Evolutionary conservation across 768 basidiomycete species (phyloP), one percentile per base, ranked within the genome.

Genomic region (Lepiota brunneoincarnata): DNA sequence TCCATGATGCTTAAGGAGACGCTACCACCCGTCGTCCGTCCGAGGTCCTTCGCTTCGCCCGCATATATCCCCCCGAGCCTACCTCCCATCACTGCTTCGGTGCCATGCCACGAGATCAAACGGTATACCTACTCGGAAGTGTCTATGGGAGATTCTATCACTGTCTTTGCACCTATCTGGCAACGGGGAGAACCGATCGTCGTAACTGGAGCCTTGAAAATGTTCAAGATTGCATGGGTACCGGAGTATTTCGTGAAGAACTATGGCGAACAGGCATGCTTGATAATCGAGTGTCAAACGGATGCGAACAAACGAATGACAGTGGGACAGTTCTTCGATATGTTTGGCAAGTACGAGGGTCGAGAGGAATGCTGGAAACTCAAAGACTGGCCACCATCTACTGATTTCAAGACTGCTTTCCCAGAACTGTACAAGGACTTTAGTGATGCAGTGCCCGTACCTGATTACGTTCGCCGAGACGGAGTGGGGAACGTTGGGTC

Each of bases 361-460:
- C 73, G 83, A 48, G 72, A 62, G 18, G 76, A 80, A 26, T 85
- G 80, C 47, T 75, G 83, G 83, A 93, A 93, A 69, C 68, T 94
- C 57, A 93, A 92, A 87, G 95, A 98, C 70, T 98, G 95, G 94
- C 95, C 95, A 3, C 82, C 91, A 0, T 86, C 87, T 7, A 79
- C 82, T 2, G 93, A 96, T 58, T 96, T 98, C 72, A 86, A 85
- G 63, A 75, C 78, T 2, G 80, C 82, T 1, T 93, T 93, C 65
- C 95, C 94, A 0, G 86, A 87, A 49, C 73, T 97, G 10, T 98
- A 83, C 63, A 81, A 88, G 31, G 95, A 97, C 64, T 97, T 96
- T 65, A 83, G 79, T 58, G 69, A 79, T 14, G 86, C 87, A 2
- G 85, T 97, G 1, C 95, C 95, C 0, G 86, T 93, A 0, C 93